Evolutionary conservation across 371 early-diverging fungal genomes (phyloP).

Genomic region (Entomophthora muscae): DNA sequence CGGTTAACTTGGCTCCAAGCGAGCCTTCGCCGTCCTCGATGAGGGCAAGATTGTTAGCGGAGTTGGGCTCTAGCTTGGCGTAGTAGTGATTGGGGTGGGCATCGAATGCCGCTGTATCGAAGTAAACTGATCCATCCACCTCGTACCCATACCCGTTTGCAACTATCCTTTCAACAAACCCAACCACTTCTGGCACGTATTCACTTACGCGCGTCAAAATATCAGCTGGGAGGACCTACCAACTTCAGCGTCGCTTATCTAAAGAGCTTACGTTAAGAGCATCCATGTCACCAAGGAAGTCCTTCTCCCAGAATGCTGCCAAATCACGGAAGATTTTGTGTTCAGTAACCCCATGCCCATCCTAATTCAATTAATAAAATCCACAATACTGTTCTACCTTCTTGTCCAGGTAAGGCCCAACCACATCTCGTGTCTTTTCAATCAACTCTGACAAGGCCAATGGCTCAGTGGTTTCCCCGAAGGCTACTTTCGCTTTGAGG

Average conservation of each 20-base stretch:
- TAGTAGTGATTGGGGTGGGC: conserved; percentile 66
- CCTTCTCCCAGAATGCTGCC: conserved; percentile 89
- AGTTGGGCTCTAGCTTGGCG: conserved; percentile 82
- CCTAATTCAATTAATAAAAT: conserved; percentile 12
- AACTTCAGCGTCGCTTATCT: neutral
- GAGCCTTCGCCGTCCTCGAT: conserved; percentile 87
- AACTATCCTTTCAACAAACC: conserved; percentile 82
- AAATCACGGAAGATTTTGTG: conserved; percentile 76
- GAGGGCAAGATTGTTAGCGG: conserved; percentile 58
- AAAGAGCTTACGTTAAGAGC: conserved; percentile 51
- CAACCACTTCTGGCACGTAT: conserved; percentile 91
- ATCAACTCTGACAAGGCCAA: neutral
- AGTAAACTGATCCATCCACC: conserved; percentile 95
- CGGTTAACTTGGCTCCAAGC: conserved; percentile 47
- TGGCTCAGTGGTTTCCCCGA: neutral
- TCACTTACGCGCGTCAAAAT: conserved; percentile 95
- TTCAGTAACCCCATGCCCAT: conserved; percentile 56
- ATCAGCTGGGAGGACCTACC: conserved; percentile 68
- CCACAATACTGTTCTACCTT: conserved; percentile 15
- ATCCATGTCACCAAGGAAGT: conserved; percentile 94
- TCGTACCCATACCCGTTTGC: conserved; percentile 91
- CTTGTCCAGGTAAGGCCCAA: conserved; percentile 35
- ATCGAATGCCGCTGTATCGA: conserved; percentile 86
- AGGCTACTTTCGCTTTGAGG: neutral
- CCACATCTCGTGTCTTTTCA: conserved; percentile 20